phyloP scores from a whole-genome alignment of 805 yeast genomes.

The Cyberlindnera japonica region DNA sequence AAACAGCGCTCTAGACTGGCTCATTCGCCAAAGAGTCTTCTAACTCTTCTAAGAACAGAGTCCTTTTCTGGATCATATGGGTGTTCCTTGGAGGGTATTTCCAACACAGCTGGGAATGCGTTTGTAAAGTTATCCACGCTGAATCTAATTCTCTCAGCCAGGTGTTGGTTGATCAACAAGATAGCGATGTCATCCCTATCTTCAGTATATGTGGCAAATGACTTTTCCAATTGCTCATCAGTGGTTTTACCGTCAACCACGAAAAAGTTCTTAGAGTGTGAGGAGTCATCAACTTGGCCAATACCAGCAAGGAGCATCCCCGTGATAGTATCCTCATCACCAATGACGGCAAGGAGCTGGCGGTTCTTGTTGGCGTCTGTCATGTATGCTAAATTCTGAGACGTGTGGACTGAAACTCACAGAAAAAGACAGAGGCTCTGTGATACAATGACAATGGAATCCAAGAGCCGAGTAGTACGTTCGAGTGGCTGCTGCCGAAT shows the following conservation, averaged over 20 bases:
- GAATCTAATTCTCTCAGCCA: conserved; percentile 85
- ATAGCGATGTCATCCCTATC: conserved; percentile 89
- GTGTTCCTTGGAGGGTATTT: conserved; percentile 97
- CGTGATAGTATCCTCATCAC: conserved; percentile 96
- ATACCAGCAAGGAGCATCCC: conserved; percentile 94
- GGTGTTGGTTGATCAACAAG: conserved; percentile 85
- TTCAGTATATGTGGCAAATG: conserved; percentile 71
- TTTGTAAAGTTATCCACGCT: conserved; percentile 78
- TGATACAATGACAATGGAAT: too few species aligned
- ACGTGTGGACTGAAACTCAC: neutral
- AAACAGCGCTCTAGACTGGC: neutral
- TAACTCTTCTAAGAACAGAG: conserved; percentile 87
- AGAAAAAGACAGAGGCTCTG: neutral
- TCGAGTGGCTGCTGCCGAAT: conserved; percentile 2
- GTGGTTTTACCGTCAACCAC: conserved; percentile 77
- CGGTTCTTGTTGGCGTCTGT: conserved; percentile 53
- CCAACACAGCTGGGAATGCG: conserved; percentile 95
- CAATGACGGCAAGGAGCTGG: conserved; percentile 85
- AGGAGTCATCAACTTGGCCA: conserved; percentile 70
- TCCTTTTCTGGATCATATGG: conserved; percentile 98
- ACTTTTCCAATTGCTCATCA: conserved; percentile 67
- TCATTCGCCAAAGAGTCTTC: conserved; percentile 91
- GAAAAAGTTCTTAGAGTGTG: conserved; percentile 67
- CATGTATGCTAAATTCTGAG: too few species aligned
- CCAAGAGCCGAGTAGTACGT: neutral